These are phyloP conservation scores for Limnanthes douglasii DNA, from an alignment of 345 rosid genomes.

Conservation along the genomic window DNA sequence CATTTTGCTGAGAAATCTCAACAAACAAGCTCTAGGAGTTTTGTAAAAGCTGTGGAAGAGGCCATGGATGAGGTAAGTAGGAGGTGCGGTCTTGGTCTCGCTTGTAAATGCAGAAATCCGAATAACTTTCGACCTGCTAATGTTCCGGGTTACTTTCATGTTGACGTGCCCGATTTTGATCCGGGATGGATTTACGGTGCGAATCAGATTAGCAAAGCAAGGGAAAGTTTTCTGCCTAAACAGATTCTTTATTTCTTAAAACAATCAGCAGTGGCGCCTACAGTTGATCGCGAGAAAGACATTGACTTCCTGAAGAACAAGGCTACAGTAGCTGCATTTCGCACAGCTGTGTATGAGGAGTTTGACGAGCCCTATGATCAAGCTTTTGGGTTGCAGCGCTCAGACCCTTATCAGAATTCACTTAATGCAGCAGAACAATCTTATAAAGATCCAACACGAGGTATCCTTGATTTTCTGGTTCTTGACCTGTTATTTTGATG, in stretches of 20 bases:
- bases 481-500: too few relatives aligned
- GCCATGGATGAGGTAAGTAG: constrained; percentile 79
- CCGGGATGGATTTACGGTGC: constrained; percentile 53
- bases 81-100: constrained; percentile 67
- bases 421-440: constrained; percentile 18
- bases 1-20: constrained; percentile 56
- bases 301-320: constrained; percentile 44
- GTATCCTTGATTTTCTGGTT: constrained; percentile 37
- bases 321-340: constrained; percentile 48
- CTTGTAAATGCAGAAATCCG: constrained; percentile 71
- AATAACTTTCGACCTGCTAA: constrained; percentile 52
- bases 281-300: constrained; percentile 18
- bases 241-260: constrained; percentile 46
- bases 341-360: constrained; percentile 90
- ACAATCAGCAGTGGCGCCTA: constrained; percentile 53
- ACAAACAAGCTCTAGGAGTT: constrained; percentile 52
- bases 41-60: constrained; percentile 87
- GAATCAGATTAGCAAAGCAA: constrained; percentile 55
- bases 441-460: constrained; percentile 41
- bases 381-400: constrained; percentile 72
- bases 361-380: constrained; percentile 93
- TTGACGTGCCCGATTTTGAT: constrained; percentile 91
- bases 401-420: constrained; percentile 17
- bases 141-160: constrained; percentile 58
- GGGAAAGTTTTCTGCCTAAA: constrained; percentile 44